Conservation (phyloP, 2,329 filamentous ascomycete species). For the Trichoderma sp. region DNA sequence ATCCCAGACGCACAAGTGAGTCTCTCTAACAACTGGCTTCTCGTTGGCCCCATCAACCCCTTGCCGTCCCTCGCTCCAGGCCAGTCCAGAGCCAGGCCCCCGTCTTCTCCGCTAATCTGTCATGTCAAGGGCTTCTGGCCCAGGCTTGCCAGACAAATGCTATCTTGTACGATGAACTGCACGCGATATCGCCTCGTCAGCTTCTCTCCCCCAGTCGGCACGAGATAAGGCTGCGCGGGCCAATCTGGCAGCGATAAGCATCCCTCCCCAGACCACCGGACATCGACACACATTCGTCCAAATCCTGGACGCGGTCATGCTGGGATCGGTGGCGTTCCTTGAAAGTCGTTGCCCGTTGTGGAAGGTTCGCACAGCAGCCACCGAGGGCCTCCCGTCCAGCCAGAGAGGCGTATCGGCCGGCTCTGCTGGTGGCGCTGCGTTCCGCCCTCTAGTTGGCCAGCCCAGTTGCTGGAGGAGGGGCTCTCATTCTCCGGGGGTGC, state of each 20-base stretch:
- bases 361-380: slow-evolving; percentile 35
- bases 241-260: neutral
- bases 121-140: slow-evolving; percentile 9
- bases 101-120: slow-evolving; percentile 25
- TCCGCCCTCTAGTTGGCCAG: slow-evolving; percentile 14
- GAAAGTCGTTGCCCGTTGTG: slow-evolving; percentile 33
- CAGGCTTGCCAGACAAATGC: neutral
- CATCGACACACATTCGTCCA: neutral
- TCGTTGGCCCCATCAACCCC: neutral
- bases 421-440: slow-evolving; percentile 7
- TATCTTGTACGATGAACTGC: slow-evolving; percentile 8
- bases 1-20: neutral
- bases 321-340: slow-evolving; percentile 15
- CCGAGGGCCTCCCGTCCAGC: slow-evolving; percentile 21
- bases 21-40: neutral
- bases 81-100: slow-evolving; percentile 9
- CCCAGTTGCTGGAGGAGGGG: neutral
- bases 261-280: no score
- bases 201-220: neutral
- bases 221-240: slow-evolving; percentile 10
- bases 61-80: slow-evolving; percentile 2
- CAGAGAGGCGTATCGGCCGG: neutral
- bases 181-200: neutral
- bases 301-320: neutral
- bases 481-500: neutral